phyloP scores from a whole-genome alignment of 768 basidiomycete species.

The Termitomyces sp. region DNA sequence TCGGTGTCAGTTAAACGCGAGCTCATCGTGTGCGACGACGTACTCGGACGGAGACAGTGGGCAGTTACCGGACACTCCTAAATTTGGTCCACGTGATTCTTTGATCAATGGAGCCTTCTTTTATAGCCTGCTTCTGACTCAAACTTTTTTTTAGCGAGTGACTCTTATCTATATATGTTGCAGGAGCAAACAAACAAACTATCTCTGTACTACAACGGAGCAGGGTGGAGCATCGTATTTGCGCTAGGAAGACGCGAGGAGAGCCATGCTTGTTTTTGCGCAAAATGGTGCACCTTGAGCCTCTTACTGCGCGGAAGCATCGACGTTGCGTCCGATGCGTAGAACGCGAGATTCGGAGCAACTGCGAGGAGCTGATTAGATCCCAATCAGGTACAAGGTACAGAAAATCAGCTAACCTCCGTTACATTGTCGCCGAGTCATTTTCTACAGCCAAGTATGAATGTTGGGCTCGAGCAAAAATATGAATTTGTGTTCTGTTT shows the following conservation, averaged over 20 bases:
- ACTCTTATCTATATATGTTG: background rate
- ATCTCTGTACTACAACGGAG: background rate
- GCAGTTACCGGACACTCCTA: background rate
- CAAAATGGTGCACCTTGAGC: background rate
- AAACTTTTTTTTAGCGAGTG: slow-evolving; percentile 6
- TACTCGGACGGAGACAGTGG: slow-evolving; percentile 3
- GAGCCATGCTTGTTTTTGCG: background rate
- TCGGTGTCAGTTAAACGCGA: slow-evolving; percentile 23
- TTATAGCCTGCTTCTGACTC: slow-evolving; percentile 10
- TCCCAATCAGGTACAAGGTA: background rate
- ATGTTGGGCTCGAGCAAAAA: background rate
- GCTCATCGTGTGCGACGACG: slow-evolving; percentile 15
- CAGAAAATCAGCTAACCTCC: background rate
- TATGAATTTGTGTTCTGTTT: background rate
- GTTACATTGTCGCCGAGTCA: background rate
- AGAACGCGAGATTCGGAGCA: background rate
- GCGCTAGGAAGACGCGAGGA: background rate
- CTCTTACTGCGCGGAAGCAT: slow-evolving; percentile 5
- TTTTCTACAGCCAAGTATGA: background rate
- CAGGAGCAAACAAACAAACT: background rate
- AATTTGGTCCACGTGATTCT: slow-evolving; percentile 15
- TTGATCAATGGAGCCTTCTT: slow-evolving; percentile 3
- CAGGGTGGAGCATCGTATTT: background rate
- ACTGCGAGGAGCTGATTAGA: slow-evolving; percentile 5
- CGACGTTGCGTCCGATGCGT: background rate